Conservation (phyloP, 1,284 basidiomycete species). For the Polyporus tsugae region DNA sequence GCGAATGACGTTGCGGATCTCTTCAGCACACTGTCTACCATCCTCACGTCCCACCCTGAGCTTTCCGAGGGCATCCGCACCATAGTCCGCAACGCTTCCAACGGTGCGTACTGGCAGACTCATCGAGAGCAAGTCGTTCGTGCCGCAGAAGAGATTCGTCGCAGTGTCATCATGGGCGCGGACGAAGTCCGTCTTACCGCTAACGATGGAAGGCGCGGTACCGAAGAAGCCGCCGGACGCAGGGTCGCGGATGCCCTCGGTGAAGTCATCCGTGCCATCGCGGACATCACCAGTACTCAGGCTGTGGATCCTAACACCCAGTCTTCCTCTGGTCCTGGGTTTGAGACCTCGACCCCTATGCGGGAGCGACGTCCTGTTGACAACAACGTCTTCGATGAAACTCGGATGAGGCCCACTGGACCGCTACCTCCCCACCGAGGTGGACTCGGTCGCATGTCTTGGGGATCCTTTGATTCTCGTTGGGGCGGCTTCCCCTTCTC, state of each 20-base stretch:
- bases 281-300: slow-evolving; percentile 41
- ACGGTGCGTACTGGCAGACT: slow-evolving; percentile 70
- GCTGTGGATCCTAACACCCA: slow-evolving; percentile 10
- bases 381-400: neutral
- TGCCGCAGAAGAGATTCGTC: slow-evolving; percentile 58
- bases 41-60: slow-evolving; percentile 72
- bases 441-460: slow-evolving; percentile 19
- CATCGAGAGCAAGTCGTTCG: slow-evolving; percentile 66
- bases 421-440: slow-evolving; percentile 6
- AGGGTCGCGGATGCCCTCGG: slow-evolving; percentile 71
- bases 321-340: slow-evolving; percentile 10
- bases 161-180: slow-evolving; percentile 50
- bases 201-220: slow-evolving; percentile 52
- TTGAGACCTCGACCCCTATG: slow-evolving; percentile 35
- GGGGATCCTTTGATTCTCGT: slow-evolving; percentile 26
- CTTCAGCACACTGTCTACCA: slow-evolving; percentile 58
- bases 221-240: slow-evolving; percentile 70
- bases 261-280: slow-evolving; percentile 63
- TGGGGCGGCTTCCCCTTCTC: slow-evolving; percentile 16
- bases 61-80: slow-evolving; percentile 70
- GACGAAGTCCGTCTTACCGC: slow-evolving; percentile 47
- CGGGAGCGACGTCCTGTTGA: slow-evolving; percentile 15
- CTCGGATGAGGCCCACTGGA: slow-evolving; percentile 4
- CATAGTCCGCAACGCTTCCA: slow-evolving; percentile 65
- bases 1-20: slow-evolving; percentile 69